Conservation (phyloP, 2,329 filamentous ascomycete species). For the Calonectria fujianensis region DNA sequence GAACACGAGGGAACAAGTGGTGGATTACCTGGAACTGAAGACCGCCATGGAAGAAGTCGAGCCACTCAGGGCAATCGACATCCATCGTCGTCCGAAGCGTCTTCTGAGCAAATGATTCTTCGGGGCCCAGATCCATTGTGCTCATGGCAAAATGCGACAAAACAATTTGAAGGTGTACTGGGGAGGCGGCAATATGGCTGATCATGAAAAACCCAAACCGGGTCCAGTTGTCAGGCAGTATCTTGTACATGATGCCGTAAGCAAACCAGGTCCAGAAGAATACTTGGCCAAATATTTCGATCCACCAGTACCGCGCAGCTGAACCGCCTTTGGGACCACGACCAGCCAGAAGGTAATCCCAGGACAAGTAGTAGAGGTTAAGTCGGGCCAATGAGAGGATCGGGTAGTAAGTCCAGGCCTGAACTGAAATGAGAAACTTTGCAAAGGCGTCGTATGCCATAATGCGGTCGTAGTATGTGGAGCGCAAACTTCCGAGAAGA, state of each 20-base stretch:
- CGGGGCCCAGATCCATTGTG: conserved; percentile 86
- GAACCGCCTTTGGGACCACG: conserved; percentile 81
- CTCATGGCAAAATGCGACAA: conserved; percentile 96
- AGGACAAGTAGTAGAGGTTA: conserved; percentile 89
- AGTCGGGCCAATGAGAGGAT: conserved; percentile 88
- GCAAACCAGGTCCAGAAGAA: conserved; percentile 94
- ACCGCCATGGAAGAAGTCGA: conserved; percentile 92
- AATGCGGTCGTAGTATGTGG: conserved; percentile 87
- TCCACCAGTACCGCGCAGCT: conserved; percentile 87
- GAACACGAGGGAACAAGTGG: conserved; percentile 88
- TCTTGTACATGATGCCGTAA: conserved; percentile 84
- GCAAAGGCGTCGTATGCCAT: conserved; percentile 87
- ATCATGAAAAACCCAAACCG: conserved; percentile 82
- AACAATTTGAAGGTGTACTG: conserved; percentile 91
- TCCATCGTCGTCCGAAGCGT: conserved; percentile 97
- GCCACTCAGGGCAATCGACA: conserved; percentile 89
- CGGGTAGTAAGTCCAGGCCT: conserved; percentile 89
- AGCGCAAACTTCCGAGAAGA: conserved; percentile 82
- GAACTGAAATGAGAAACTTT: conserved; percentile 80
- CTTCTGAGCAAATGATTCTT: conserved; percentile 91
- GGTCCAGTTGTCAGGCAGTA: conserved; percentile 81
- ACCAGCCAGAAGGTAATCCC: conserved; percentile 83
- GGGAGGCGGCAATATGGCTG: conserved; percentile 86
- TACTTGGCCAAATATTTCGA: conserved; percentile 84
- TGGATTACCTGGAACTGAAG: conserved; percentile 93